Base-by-base conservation (phyloP, 1,284 basidiomycete species). In the Clitocybe nebularis region DNA sequence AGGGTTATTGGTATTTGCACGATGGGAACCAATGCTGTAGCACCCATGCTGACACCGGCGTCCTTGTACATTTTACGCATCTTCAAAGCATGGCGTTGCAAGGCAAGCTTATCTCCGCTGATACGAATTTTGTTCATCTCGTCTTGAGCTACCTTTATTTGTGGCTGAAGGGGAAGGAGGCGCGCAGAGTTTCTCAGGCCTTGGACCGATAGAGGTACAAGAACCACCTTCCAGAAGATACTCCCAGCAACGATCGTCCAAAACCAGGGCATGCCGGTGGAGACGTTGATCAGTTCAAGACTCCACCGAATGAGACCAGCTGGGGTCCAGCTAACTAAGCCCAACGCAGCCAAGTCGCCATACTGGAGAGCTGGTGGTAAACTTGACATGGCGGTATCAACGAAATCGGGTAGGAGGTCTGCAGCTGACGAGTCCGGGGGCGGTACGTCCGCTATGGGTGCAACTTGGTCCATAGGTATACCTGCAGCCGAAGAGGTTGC, bases 201-300 rank as follows among this genome's bases (percentile, higher is more conserved):
- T 32, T 73, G 68, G 45, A 94, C 65, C 21, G 81, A 69, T 53
- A 92, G 69, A 2, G 90, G 91, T 41, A 93, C 64, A 34, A 93
- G 71, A 23, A 76, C 50, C 4, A 80, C 45, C 25, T 90, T 86
- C 64, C 90, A 81, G 52, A 80, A 61, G 8, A 89, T 53, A 14
- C 88, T 84, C 35, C 85, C 79, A 4, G 72, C 67, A 23, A 91
- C 68, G 62, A 97, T 92, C 22, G 83, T 85, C 62, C 79, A 83
- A 72, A 91, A 90, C 90, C 91, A 93, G 2, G 90, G 88, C 44
- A 93, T 59, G 22, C 83, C 86, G 0, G 84, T 84, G 30, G 74
- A 66, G 42, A 87, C 81, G 51, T 93, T 82, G 36, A 93, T 63
- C 29, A 81, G 58, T 56, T 95, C 90, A 45, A 93, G 71, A 6